Conservation (phyloP, 768 basidiomycete species). For the Mycena galopus region DNA sequence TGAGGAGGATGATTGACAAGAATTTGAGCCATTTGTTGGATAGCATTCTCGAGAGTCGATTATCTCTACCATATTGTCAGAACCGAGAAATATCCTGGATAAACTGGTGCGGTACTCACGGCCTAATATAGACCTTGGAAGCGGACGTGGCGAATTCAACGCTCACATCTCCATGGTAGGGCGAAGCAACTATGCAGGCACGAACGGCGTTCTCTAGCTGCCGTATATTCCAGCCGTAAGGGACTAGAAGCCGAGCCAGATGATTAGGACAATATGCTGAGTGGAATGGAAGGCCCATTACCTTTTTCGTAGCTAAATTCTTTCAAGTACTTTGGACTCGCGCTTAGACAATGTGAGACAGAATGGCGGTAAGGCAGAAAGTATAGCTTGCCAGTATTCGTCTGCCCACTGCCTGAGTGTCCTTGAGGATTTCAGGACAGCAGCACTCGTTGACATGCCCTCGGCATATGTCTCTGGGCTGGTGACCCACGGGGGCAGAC, state of each 20-base stretch:
- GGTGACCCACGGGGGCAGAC: constrained; percentile 64
- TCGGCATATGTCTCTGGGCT: constrained; percentile 37
- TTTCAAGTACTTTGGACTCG: constrained; percentile 76
- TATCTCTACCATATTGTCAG: constrained; percentile 49
- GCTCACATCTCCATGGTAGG: constrained; percentile 59
- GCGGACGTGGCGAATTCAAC: constrained; percentile 65
- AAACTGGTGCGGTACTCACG: constrained; percentile 43
- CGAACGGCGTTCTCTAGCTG: constrained; percentile 54
- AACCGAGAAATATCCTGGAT: background rate
- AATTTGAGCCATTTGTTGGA: constrained; percentile 81
- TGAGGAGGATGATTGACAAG: constrained; percentile 73
- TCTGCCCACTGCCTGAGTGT: constrained; percentile 85
- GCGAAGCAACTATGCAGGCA: constrained; percentile 58
- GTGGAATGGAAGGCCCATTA: constrained; percentile 21
- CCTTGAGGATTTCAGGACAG: constrained; percentile 65
- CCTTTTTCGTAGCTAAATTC: constrained; percentile 83
- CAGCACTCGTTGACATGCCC: constrained; percentile 33
- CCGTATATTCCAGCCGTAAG: constrained; percentile 63
- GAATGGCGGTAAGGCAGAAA: background rate
- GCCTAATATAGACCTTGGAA: constrained; percentile 72
- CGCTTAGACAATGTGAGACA: constrained; percentile 34
- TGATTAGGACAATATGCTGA: background rate
- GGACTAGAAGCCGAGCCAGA: constrained; percentile 34
- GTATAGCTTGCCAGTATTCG: constrained; percentile 66
- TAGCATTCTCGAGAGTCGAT: constrained; percentile 73